Conservation (phyloP, 345 rosid species). For the Syzygium oleosum region DNA sequence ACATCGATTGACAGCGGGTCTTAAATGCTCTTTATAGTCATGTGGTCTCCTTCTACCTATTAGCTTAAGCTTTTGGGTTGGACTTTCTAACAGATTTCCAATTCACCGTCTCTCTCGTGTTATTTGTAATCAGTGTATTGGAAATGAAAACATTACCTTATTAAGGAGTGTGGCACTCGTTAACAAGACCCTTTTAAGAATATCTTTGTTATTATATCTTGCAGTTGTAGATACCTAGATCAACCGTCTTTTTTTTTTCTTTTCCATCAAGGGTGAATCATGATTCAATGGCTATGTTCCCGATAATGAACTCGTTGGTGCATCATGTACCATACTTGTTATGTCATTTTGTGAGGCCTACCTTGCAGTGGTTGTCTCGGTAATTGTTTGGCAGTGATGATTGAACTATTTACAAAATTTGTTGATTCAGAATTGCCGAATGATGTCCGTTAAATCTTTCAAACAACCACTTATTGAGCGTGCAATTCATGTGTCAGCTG, state of each 20-base stretch:
- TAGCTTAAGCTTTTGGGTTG: too few relatives aligned
- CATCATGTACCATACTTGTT: background rate
- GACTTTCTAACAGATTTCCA: background rate
- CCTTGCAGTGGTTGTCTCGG: background rate
- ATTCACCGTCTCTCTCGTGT: background rate
- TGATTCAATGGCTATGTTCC: background rate
- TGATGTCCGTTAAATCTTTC: background rate
- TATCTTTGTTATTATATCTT: background rate
- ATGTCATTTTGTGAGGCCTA: background rate
- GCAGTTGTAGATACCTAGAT: background rate
- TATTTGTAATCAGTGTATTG: background rate
- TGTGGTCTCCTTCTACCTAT: too few relatives aligned
- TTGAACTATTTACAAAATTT: background rate
- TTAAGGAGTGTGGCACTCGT: background rate
- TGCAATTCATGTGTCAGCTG: slow-evolving; percentile 33
- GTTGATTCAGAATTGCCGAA: background rate
- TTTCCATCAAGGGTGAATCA: background rate
- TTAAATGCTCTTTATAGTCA: too few relatives aligned
- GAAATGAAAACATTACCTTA: background rate
- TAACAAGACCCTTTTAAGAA: background rate
- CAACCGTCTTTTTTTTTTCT: background rate
- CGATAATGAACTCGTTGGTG: background rate
- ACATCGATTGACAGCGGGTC: too few relatives aligned
- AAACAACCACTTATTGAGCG: background rate
- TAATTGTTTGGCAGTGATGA: background rate